Percentiles rank a stretch among this genome's conserved stretches.
Evolutionary conservation across 768 basidiomycete genomes (phyloP).

Genomic region (Mycena filopes): DNA sequence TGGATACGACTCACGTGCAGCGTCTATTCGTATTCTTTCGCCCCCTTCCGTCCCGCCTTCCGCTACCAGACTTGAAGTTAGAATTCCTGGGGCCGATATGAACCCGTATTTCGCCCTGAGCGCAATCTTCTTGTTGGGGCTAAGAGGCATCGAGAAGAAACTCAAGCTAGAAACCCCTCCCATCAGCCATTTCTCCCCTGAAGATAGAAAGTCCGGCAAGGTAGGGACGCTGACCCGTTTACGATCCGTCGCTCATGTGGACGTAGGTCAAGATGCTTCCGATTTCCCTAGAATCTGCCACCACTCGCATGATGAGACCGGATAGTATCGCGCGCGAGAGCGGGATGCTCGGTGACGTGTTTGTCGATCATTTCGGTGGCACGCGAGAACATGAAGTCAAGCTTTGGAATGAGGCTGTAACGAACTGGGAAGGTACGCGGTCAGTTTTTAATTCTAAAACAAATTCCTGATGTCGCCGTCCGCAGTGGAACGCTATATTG

Average conservation of each 20-base stretch:
- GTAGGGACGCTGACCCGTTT: constrained; percentile 38
- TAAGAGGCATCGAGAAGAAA: constrained; percentile 88
- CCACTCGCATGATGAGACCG: constrained; percentile 79
- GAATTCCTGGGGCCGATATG: constrained; percentile 97
- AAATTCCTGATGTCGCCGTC: constrained; percentile 21
- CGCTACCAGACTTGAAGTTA: constrained; percentile 92
- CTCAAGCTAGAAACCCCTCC: constrained; percentile 76
- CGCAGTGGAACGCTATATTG: constrained; percentile 86
- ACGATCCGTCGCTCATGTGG: constrained; percentile 30
- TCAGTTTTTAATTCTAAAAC: constrained; percentile 4
- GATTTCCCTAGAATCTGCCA: constrained; percentile 81
- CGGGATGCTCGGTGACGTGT: constrained; percentile 81
- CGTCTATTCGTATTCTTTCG: constrained; percentile 91
- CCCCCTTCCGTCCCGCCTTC: constrained; percentile 86
- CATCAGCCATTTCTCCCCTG: constrained; percentile 64
- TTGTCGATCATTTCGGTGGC: constrained; percentile 95
- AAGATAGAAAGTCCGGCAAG: constrained; percentile 69
- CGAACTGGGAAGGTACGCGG: constrained; percentile 89
- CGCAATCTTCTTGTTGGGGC: constrained; percentile 87
- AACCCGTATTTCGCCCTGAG: constrained; percentile 92
- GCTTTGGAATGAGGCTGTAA: constrained; percentile 89
- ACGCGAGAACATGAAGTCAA: constrained; percentile 94
- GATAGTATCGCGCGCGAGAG: constrained; percentile 85
- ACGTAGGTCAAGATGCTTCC: constrained; percentile 79
- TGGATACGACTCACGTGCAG: constrained; percentile 94